Base-by-base conservation (phyloP, 2,329 filamentous ascomycete genomes). In the Coniella vitis region DNA sequence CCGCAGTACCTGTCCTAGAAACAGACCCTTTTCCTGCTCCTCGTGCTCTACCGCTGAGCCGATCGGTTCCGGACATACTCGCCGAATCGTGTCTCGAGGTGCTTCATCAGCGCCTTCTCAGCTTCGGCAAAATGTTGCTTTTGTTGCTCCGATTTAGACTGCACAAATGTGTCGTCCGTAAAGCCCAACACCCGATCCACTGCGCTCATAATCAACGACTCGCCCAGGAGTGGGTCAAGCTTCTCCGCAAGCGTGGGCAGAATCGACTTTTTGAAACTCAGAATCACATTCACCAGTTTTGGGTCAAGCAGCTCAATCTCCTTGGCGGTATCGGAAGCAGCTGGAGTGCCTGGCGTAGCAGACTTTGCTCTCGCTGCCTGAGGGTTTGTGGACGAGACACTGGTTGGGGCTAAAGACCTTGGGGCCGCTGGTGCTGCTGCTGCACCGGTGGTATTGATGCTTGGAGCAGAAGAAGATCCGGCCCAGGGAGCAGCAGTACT, bases 101-200 rank as follows among this genome's bases (percentile, higher is more conserved):
- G 57, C 21, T 43, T 38, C 35, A 66, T 60, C 10, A 67, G 56
- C 20, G 65, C 59, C 7, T 50, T 57, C 55, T 67, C 65, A 4
- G 63, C 60, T 10, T 58, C 56, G 20, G 55, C 59, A 29, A 61
- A 60, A 54, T 63, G 58, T 19, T 55, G 54, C 44, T 54, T 61
- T 48, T 64, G 58, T 1, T 48, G 40, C 29, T 63, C 62, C 22
- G 53, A 49, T 12, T 51, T 55, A 10, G 56, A 49, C 21, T 52
- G 58, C 53, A 65, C 60, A 32, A 61, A 59, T 53, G 69, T 75
- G 4, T 65, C 64, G 31, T 70, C 65, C 3, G 71, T 67, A 16
- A 77, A 65, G 3, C 72, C 74, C 7, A 77, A 62, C 2, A 73
- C 71, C 19, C 72, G 72, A 53, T 76, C 70, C 40, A 76, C 72